Evolutionary conservation across 2,329 filamentous ascomycete species (phyloP).

Genomic region (Penicillium sp.): DNA sequence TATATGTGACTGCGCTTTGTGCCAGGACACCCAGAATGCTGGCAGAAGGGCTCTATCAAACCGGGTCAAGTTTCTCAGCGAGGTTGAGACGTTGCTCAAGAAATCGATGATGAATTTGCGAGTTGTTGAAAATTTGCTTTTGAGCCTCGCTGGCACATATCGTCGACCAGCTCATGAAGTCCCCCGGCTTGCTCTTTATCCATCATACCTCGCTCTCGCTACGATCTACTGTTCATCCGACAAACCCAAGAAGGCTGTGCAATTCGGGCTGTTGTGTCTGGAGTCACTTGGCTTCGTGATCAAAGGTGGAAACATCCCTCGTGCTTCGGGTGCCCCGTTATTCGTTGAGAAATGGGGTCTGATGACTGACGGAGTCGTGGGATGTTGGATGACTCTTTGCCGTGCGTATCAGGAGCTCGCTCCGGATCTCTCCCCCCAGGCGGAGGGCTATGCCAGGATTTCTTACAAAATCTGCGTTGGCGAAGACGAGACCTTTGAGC

Average conservation of each 20-base stretch:
- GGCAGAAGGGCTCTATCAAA: slow-evolving; percentile 8
- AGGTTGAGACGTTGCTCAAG: slow-evolving; percentile 3
- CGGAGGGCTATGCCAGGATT: slow-evolving; percentile 32
- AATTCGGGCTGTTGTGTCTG: slow-evolving; percentile 23
- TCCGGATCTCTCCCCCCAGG: slow-evolving; percentile 19
- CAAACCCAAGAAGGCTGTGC: slow-evolving; percentile 15
- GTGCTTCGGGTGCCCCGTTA: background rate
- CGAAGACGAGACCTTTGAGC: slow-evolving; percentile 38
- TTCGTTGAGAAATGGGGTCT: slow-evolving; percentile 34
- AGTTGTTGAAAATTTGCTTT: slow-evolving; percentile 17
- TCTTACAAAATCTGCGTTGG: slow-evolving; percentile 38
- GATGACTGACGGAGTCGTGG: slow-evolving; percentile 27
- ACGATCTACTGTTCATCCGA: slow-evolving; percentile 4
- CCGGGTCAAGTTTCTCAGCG: slow-evolving; percentile 11
- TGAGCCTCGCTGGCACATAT: slow-evolving; percentile 25
- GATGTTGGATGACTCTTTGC: slow-evolving; percentile 32
- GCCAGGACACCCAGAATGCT: slow-evolving; percentile 16
- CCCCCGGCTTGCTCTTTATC: slow-evolving; percentile 24
- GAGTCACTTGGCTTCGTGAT: slow-evolving; percentile 29
- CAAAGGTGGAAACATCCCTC: slow-evolving; percentile 19
- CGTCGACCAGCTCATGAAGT: slow-evolving; percentile 21
- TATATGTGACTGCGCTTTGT: slow-evolving; percentile 25
- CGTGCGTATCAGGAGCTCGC: slow-evolving; percentile 27
- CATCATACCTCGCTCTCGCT: slow-evolving; percentile 21
- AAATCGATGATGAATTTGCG: background rate